Conservation (phyloP, 2,329 filamentous ascomycete species). For the Plectosphaerella plurivora region DNA sequence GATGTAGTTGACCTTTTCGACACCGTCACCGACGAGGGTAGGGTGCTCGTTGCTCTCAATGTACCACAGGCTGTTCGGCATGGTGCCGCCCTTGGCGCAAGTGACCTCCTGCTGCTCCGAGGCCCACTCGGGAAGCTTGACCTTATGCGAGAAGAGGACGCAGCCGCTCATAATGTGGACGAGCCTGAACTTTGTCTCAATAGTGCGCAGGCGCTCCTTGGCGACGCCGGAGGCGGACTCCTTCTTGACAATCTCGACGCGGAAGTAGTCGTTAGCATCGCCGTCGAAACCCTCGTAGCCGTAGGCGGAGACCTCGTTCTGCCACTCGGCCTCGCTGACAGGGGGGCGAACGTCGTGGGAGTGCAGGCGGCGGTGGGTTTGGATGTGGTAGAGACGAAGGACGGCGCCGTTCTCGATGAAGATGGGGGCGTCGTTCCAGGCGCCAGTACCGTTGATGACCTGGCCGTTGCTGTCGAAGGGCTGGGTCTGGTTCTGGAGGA, state of each 20-base stretch:
- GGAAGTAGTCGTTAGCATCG: slow-evolving; percentile 94
- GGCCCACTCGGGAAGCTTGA: slow-evolving; percentile 97
- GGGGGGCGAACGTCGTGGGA: slow-evolving; percentile 91
- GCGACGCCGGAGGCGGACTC: slow-evolving; percentile 75
- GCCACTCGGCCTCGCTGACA: slow-evolving; percentile 85
- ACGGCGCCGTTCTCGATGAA: slow-evolving; percentile 77
- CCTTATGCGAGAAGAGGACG: slow-evolving; percentile 95
- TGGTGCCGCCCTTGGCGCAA: slow-evolving; percentile 82
- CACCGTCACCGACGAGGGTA: slow-evolving; percentile 58
- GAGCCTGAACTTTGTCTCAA: slow-evolving; percentile 94
- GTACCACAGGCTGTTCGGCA: slow-evolving; percentile 98
- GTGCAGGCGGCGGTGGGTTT: slow-evolving; percentile 85
- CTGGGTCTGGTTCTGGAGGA: slow-evolving; percentile 94
- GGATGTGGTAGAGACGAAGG: slow-evolving; percentile 76
- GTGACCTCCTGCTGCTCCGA: slow-evolving; percentile 99
- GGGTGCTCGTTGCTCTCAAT: slow-evolving; percentile 88
- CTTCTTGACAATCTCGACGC: slow-evolving; percentile 88
- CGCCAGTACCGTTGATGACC: slow-evolving; percentile 72
- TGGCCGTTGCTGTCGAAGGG: slow-evolving; percentile 73
- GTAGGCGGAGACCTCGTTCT: slow-evolving; percentile 94
- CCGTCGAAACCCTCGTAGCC: slow-evolving; percentile 96
- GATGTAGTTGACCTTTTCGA: slow-evolving; percentile 94
- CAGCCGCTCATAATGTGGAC: slow-evolving; percentile 97
- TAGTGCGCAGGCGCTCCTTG: slow-evolving; percentile 83
- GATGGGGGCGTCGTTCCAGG: slow-evolving; percentile 72